A percentile compares a stretch with the other conserved stretches of the same genome.
These are phyloP conservation scores for Corymbia citriodora DNA, from an alignment of 441 rosid genomes.

Conservation along the genomic window DNA sequence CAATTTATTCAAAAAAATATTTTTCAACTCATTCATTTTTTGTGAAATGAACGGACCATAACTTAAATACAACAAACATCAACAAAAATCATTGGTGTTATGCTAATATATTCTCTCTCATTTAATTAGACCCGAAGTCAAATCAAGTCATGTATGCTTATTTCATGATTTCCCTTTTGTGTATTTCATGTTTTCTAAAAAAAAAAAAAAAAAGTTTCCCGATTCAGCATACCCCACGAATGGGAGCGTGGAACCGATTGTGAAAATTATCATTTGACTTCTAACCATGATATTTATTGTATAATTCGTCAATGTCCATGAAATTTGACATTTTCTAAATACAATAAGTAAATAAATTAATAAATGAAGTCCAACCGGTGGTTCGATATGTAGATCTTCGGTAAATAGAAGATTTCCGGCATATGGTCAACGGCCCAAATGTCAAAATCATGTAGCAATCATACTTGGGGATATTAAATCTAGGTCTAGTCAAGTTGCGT, in stretches of 20 bases:
- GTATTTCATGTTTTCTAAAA: neutral
- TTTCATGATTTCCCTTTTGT: neutral
- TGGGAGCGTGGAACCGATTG: neutral
- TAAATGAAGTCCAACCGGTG: neutral
- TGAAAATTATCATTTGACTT: neutral
- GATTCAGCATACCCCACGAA: neutral
- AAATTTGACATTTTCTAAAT: neutral
- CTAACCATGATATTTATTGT: neutral
- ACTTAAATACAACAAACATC: neutral
- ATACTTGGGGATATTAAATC: neutral
- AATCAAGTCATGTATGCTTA: neutral
- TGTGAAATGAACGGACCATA: neutral
- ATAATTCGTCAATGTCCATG: neutral
- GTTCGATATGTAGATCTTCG: neutral
- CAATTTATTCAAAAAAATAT: neutral
- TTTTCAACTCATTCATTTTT: neutral
- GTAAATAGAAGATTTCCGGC: neutral
- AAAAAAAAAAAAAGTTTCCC: neutral
- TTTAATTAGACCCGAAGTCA: neutral
- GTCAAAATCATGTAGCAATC: neutral
- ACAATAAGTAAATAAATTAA: neutral
- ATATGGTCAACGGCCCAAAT: neutral
- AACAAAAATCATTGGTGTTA: neutral
- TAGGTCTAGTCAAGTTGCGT: neutral
- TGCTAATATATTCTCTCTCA: neutral